Evolutionary conservation across 768 basidiomycete species (phyloP).

Genomic region (Trametes punicea): DNA sequence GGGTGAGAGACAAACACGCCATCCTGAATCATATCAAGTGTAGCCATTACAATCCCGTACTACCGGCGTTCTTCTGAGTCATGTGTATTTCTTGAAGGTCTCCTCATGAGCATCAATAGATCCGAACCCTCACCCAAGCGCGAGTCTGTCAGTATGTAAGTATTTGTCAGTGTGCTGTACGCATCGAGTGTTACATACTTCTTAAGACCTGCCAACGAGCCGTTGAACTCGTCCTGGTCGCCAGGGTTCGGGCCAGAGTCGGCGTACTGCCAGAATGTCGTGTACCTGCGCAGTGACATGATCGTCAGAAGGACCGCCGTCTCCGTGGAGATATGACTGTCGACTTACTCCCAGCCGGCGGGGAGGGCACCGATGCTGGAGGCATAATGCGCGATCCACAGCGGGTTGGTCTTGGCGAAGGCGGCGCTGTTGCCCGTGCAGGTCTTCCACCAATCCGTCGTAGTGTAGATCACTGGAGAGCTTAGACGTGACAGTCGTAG

Average conservation of each 20-base stretch:
- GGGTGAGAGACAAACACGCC: no score
- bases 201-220: constrained; percentile 41
- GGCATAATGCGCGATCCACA: constrained; percentile 59
- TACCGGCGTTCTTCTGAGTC: no score
- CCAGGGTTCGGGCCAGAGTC: constrained; percentile 54
- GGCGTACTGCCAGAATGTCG: constrained; percentile 62
- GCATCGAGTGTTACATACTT: constrained; percentile 28
- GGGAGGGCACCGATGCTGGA: constrained; percentile 52
- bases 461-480: constrained; percentile 53
- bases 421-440: constrained; percentile 59
- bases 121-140: no score
- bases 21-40: no score
- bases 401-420: constrained; percentile 50
- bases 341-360: constrained; percentile 50
- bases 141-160: neutral
- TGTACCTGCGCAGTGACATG: constrained; percentile 37
- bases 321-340: no score
- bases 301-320: neutral
- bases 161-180: neutral
- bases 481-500: neutral
- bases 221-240: constrained; percentile 57
- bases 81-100: no score
- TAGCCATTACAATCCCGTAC: no score
- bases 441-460: constrained; percentile 63
- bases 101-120: no score